Evolutionary conservation across 345 rosid species (phyloP), one percentile per base, ranked within the genome.

Genomic region (Eutrema japonicum): DNA sequence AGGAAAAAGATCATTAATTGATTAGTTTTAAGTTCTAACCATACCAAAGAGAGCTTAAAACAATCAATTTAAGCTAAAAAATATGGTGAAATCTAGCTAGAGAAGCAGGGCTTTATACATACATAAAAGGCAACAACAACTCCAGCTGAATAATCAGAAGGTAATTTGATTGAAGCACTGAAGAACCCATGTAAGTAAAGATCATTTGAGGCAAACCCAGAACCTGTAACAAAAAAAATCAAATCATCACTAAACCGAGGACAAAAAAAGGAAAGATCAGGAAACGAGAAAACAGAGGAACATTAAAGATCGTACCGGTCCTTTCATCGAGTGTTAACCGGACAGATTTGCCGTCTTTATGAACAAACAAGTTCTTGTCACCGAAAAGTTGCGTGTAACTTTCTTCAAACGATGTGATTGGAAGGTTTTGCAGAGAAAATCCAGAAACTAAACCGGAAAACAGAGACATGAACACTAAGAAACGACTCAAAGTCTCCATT

Each of bases 111-210:
- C 18, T 59, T 59, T 22, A 6, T 1, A 82, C 98, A 87, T 76
- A 95, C 99, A 80, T 95, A 95, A 77, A 95, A 95, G 22, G 99
- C 99, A 70, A 95, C 94, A 77, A 95, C 98, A 73, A 95, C 96
- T 29, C 99, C 99, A 66, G 98, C 99, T 49, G 98, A 90, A 71
- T 95, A 95, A 84, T 95, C 99, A 38, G 94, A 79, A 79, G 99
- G 99, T 78, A 95, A 71, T 83, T 90, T 95, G 32, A 95, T 87
- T 38, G 93, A 87, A 68, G 97, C 92, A 78, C 98, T 90, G 87
- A 95, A 95, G 79, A 86, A 88, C 1, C 99, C 99, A 82, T 92
- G 96, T 47, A 88, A 82, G 81, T 92, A 95, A 38, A 92, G 83
- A 79, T 95, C 99, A 42, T 95, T 93, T 53, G 99, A 95, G 49